Percentiles rank a stretch among this genome's conserved stretches.
Conservation (phyloP, 2,329 filamentous ascomycete genomes). For the Aspergillus quadricinctus region DNA sequence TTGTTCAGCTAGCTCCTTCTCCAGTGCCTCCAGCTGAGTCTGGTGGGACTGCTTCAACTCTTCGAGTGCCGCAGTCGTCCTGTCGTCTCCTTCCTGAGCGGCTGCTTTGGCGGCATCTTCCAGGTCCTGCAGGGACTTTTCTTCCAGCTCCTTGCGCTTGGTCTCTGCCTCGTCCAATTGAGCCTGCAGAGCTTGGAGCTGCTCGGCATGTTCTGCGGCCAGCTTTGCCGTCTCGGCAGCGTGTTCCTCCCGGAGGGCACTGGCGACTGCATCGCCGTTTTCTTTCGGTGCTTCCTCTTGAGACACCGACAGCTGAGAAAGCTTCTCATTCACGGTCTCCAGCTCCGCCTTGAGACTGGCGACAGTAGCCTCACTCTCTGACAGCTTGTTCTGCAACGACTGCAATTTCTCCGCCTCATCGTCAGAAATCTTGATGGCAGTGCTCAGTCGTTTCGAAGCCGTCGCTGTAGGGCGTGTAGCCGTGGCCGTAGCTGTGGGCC, state of each 20-base stretch:
- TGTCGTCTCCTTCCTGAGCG: constrained; percentile 31
- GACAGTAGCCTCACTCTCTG: constrained; percentile 34
- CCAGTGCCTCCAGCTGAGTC: constrained; percentile 30
- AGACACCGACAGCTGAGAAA: constrained; percentile 26
- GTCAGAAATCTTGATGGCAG: constrained; percentile 24
- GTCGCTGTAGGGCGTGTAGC: constrained; percentile 12
- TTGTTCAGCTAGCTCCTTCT: constrained; percentile 32
- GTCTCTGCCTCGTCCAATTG: constrained; percentile 35
- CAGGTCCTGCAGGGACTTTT: constrained; percentile 34
- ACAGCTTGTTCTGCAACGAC: constrained; percentile 31
- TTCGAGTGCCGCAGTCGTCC: constrained; percentile 32
- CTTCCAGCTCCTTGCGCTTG: constrained; percentile 34
- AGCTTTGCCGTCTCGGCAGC: constrained; percentile 30
- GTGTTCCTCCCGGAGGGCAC: constrained; percentile 28
- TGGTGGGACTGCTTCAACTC: constrained; percentile 35
- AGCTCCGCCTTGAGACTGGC: constrained; percentile 30
- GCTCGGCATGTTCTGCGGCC: constrained; percentile 28
- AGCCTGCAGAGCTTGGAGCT: constrained; percentile 28
- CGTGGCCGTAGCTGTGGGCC: constrained; percentile 17
- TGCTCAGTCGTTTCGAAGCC: constrained; percentile 36
- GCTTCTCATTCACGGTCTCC: constrained; percentile 32
- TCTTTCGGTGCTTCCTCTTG: constrained; percentile 19
- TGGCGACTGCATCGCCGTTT: constrained; percentile 17
- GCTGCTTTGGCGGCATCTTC: constrained; percentile 37
- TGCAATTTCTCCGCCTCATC: constrained; percentile 32